Evolutionary conservation across 495 filamentous ascomycete species (phyloP).

Genomic region (Acidiella bohemica): DNA sequence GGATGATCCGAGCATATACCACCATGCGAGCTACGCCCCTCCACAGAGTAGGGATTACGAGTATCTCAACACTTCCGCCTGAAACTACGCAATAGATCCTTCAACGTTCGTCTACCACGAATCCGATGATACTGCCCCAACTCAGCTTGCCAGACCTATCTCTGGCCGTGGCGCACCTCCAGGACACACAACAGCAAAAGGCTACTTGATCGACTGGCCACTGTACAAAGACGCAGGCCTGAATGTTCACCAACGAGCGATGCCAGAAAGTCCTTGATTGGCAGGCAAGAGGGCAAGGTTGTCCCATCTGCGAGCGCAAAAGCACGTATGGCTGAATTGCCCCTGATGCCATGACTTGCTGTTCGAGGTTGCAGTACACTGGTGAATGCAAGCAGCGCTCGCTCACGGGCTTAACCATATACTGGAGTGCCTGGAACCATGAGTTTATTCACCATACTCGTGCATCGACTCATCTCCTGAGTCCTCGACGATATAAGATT

Average conservation of each 20-base stretch:
- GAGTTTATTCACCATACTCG: too few relatives aligned
- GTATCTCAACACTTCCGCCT: slow-evolving; percentile 28
- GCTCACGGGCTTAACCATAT: too few relatives aligned
- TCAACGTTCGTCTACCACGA: slow-evolving; percentile 27
- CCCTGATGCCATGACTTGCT: too few relatives aligned
- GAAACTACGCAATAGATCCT: slow-evolving; percentile 41
- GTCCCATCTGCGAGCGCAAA: slow-evolving; percentile 46
- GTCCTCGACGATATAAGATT: too few relatives aligned
- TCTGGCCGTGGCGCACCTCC: slow-evolving; percentile 39
- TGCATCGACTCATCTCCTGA: too few relatives aligned
- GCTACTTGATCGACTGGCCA: slow-evolving; percentile 43
- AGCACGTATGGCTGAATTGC: slow-evolving; percentile 47
- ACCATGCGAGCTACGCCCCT: slow-evolving; percentile 21
- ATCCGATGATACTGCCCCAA: slow-evolving; percentile 1
- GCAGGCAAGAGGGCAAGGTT: slow-evolving; percentile 33
- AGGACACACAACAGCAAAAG: slow-evolving; percentile 36
- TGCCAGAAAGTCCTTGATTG: slow-evolving; percentile 29
- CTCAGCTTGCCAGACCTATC: slow-evolving; percentile 36
- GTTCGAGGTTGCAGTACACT: too few relatives aligned
- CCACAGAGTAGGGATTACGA: slow-evolving; percentile 30
- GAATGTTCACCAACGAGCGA: slow-evolving; percentile 32
- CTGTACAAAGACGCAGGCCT: slow-evolving; percentile 33
- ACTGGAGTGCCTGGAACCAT: too few relatives aligned
- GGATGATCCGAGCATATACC: slow-evolving; percentile 10
- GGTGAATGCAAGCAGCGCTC: too few relatives aligned